Base-by-base conservation (phyloP, 345 rosid genomes). In the Fremontodendron californicum region DNA sequence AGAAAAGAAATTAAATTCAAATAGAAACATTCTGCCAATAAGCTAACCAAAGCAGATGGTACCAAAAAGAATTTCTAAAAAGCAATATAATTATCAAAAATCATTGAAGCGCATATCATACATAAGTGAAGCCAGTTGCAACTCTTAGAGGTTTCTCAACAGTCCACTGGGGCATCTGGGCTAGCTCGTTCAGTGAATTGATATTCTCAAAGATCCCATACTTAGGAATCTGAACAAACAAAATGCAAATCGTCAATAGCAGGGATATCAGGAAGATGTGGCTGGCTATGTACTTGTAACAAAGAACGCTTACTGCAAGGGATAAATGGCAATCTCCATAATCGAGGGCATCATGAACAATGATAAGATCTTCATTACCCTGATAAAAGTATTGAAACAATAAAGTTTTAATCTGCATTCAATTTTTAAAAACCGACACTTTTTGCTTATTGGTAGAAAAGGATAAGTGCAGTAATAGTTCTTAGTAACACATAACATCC, bases 261-360 rank as follows among this genome's bases (percentile, higher is more conserved):
- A 52, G 71, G 27, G 77, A 73, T 35, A 25, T 67, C 37, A 58
- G 73, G 70, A 69, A 31, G 77, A 69, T 23, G 9, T 37, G 31
- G 4, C 18, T 27, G 29, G 37, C 27, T 67, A 75, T 1, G 33
- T 27, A 57, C 27, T 45, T 9, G 76, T 71, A 73, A 39, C 16
- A 77, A 42, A 51, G 55, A 74, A 63, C 66, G 71, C 90, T 85
- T 90, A 93, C 99, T 12, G 98, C 99, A 57, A 96, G 60, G 33
- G 99, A 96, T 60, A 96, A 79, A 65, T 65, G 98, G 31, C 99
- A 93, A 82, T 96, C 95, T 61, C 99, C 99, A 87, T 85, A 96
- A 61, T 91, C 91, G 65, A 96, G 99, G 81, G 93, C 92, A 79
- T 93, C 90, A 73, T 96, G 98, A 78, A 89, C 95, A 83, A 90